These are phyloP conservation scores for Vitellaria paradoxa DNA, from an alignment of 179 eudicot species.

Conservation along the genomic window DNA sequence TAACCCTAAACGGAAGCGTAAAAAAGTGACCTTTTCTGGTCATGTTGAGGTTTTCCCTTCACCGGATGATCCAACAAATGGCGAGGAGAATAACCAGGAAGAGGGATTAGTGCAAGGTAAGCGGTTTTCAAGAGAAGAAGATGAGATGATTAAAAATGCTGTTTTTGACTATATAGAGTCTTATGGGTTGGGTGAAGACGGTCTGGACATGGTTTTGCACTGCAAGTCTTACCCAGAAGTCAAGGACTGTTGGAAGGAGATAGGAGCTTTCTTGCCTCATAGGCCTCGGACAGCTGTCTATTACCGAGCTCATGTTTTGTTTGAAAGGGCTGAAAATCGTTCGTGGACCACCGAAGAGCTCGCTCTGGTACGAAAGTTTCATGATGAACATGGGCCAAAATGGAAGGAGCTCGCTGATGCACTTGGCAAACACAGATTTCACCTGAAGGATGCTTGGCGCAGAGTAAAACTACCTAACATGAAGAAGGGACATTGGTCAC, in stretches of 20 bases:
- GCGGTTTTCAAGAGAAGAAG: slow-evolving; percentile 53
- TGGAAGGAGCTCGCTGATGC: slow-evolving; percentile 22
- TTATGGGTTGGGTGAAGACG: slow-evolving; percentile 19
- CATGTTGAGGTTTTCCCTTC: slow-evolving; percentile 31
- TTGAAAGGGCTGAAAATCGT: slow-evolving; percentile 15
- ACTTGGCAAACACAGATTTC: slow-evolving; percentile 13
- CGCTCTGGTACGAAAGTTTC: background rate
- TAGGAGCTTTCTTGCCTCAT: slow-evolving; percentile 9
- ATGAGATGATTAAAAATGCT: slow-evolving; percentile 25
- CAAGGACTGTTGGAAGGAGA: slow-evolving; percentile 25
- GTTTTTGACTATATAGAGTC: slow-evolving; percentile 13
- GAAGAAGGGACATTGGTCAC: slow-evolving; percentile 21
- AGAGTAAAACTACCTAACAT: slow-evolving; percentile 6
- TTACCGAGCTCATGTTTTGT: slow-evolving; percentile 20
- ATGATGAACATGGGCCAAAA: slow-evolving; percentile 19
- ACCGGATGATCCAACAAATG: slow-evolving; percentile 16
- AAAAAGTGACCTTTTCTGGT: slow-evolving; percentile 33
- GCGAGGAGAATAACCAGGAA: slow-evolving; percentile 3
- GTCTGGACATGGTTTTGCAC: slow-evolving; percentile 21
- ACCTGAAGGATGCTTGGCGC: slow-evolving; percentile 23
- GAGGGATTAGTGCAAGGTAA: slow-evolving; percentile 39
- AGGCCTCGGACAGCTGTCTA: slow-evolving; percentile 18
- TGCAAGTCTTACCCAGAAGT: slow-evolving; percentile 11
- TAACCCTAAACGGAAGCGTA: slow-evolving; percentile 13
- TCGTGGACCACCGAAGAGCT: slow-evolving; percentile 15